Conservation (phyloP, 306 rosid species). For the Rubus idaeus region DNA sequence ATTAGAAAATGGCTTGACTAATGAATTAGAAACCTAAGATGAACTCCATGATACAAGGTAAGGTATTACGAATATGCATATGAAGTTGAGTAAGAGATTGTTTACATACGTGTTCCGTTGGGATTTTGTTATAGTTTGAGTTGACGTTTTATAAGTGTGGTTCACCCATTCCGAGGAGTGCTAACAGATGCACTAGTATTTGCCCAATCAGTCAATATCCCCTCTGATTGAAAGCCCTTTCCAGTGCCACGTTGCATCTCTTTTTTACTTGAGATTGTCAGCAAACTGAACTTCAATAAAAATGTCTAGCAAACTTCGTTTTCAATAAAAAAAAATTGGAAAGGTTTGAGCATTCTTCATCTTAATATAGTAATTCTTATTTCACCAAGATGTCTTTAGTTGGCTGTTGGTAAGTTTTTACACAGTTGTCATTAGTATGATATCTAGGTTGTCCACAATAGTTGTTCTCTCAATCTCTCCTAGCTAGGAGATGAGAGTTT, state of each 20-base stretch:
- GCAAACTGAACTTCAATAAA: not conserved
- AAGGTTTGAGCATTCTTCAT: not conserved
- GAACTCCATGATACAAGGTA: not conserved
- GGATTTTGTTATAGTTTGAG: not conserved
- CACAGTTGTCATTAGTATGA: not conserved
- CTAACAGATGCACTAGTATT: not conserved
- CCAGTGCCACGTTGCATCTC: not conserved
- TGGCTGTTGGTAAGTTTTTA: not conserved
- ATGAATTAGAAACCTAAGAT: not conserved
- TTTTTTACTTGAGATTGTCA: not conserved
- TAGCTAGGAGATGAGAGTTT: slow-evolving; percentile 16
- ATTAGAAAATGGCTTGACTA: not conserved
- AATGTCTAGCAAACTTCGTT: not conserved
- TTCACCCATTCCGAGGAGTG: not conserved
- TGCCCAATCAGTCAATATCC: not conserved
- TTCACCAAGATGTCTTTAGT: not conserved
- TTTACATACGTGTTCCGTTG: not conserved
- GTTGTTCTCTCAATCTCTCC: not conserved
- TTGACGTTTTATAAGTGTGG: not conserved
- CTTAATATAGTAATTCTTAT: not conserved
- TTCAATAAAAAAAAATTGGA: not conserved
- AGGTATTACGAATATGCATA: not conserved
- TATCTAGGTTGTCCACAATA: not conserved
- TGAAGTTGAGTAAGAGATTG: not conserved
- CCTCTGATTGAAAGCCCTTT: not conserved